These are phyloP conservation scores for Xylariaceae sp. DNA, from an alignment of 2,329 filamentous ascomycete species.

Conservation along the genomic window DNA sequence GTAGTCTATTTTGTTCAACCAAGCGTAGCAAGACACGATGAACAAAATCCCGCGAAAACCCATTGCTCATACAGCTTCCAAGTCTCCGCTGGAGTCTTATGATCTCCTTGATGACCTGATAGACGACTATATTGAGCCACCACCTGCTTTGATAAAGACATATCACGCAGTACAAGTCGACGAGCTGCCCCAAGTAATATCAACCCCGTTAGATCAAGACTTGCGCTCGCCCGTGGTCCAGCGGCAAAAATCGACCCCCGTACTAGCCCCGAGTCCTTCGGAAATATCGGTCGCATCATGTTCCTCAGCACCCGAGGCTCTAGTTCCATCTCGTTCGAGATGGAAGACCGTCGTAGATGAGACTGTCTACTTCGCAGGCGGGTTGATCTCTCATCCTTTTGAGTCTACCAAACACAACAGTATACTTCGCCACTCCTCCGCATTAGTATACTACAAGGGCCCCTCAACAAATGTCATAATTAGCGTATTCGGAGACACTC, in stretches of 20 bases:
- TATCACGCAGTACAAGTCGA: constrained; percentile 2
- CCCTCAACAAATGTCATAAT: constrained; percentile 68
- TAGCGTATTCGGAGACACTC: constrained; percentile 66
- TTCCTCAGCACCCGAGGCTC: constrained; percentile 12
- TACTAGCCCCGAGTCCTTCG: constrained; percentile 29
- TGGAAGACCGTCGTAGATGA: constrained; percentile 62
- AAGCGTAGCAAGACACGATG: constrained; percentile 18
- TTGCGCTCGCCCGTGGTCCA: constrained; percentile 12
- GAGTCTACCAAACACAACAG: constrained; percentile 71
- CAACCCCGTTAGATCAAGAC: constrained; percentile 1
- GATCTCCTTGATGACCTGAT: constrained; percentile 29
- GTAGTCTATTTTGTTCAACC: background rate
- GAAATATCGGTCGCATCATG: constrained; percentile 15
- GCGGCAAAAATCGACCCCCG: constrained; percentile 29
- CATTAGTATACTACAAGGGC: constrained; percentile 71
- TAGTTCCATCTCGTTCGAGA: constrained; percentile 33
- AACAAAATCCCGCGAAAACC: constrained; percentile 33
- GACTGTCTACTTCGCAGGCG: constrained; percentile 69
- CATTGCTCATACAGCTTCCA: constrained; percentile 16
- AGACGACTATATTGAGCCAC: constrained; percentile 38
- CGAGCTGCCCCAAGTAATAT: constrained; percentile 11
- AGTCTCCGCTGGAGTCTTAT: constrained; percentile 10
- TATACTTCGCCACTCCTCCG: constrained; percentile 70
- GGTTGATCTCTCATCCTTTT: constrained; percentile 66
- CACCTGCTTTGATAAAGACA: constrained; percentile 11